These are phyloP conservation scores for Botrytis cinerea DNA, from an alignment of 2,329 filamentous ascomycete genomes.

Conservation along the genomic window DNA sequence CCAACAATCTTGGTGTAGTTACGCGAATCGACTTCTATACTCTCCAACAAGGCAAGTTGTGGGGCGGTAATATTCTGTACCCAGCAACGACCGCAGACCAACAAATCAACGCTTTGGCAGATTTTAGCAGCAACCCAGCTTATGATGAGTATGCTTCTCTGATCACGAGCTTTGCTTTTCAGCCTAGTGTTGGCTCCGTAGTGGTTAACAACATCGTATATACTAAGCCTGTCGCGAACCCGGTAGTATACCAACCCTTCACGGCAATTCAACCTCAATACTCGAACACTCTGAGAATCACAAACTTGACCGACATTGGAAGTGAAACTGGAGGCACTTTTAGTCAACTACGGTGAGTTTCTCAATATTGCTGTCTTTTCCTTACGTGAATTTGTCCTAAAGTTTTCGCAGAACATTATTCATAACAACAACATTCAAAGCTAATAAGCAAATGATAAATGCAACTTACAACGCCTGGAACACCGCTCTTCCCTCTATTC, in stretches of 20 bases:
- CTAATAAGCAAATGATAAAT: neutral
- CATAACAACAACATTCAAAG: constrained; percentile 8
- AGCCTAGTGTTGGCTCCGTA: neutral
- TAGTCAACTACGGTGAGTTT: neutral
- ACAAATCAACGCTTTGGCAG: constrained; percentile 7
- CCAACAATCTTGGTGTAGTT: constrained; percentile 57
- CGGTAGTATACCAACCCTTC: constrained; percentile 11
- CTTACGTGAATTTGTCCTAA: neutral
- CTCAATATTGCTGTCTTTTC: neutral
- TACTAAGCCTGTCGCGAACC: constrained; percentile 7
- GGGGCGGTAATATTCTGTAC: constrained; percentile 25
- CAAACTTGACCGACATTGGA: neutral
- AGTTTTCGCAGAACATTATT: neutral
- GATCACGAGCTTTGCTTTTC: constrained; percentile 10
- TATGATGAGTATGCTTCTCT: constrained; percentile 14
- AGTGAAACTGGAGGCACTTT: neutral
- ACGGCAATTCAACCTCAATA: constrained; percentile 23
- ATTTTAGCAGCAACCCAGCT: constrained; percentile 7
- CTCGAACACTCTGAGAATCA: neutral
- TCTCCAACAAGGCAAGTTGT: constrained; percentile 25
- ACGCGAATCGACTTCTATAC: constrained; percentile 45
- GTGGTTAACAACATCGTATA: constrained; percentile 1
- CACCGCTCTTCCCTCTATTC: neutral
- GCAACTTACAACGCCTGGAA: neutral
- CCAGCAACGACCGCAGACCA: neutral